Evolutionary conservation across 1,284 basidiomycete genomes (phyloP), one percentile per base, ranked within the genome.

Genomic region (Ganoderma meredithae): DNA sequence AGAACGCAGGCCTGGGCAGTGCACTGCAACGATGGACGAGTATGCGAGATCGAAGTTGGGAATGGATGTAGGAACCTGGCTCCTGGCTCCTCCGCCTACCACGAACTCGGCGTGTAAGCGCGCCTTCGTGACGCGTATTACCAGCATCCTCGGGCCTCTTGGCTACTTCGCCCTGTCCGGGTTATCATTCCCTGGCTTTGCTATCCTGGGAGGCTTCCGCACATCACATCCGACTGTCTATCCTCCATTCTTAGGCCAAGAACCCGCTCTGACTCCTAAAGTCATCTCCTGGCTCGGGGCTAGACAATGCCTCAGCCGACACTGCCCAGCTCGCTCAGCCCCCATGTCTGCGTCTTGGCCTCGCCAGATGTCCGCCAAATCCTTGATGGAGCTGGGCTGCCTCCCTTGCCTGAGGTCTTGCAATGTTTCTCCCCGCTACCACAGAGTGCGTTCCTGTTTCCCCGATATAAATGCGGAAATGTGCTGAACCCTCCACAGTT

Each of bases 351-450:
- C 74, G 82, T 94, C 25, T 74, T 92, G 52, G 83, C 89, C 3
- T 93, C 92, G 2, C 83, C 85, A 55, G 93, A 95, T 80, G 85
- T 95, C 39, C 79, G 81, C 60, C 84, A 87, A 33, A 82, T 93
- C 47, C 79, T 95, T 58, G 78, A 82, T 47, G 76, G 83, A 3
- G 83, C 88, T 9, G 85, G 86, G 0, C 80, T 95, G 15, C 93
- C 93, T 1, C 83, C 88, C 33, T 79, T 95, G 19, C 86, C 88
- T 36, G 83, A 90, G 72, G 85, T 95, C 61, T 83, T 95, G 25
- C 92, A 94, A 76, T 92, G 92, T 9, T 95, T 95, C 75, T 92
- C 92, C 2, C 93, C 93, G n/a, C 81, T 95, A 63, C 88, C 91
- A 3, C 88, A 93, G 84, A 91, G 78, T 73, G n/a, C 60, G 52